Evolutionary conservation across 495 filamentous ascomycete species (phyloP).

Genomic region (Neurospora hispaniola): DNA sequence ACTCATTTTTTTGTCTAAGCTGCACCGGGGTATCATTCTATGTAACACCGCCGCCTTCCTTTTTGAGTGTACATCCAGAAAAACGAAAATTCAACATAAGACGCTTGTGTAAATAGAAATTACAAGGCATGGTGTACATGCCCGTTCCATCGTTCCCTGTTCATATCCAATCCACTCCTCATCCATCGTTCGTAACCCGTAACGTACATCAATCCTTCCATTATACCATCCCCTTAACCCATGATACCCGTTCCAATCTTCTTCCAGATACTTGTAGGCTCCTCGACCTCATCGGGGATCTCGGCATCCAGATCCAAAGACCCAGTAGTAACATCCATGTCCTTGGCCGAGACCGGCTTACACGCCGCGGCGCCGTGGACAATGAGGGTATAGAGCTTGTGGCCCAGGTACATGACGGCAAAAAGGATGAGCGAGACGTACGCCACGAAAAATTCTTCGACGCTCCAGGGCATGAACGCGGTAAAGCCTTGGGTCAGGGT

Average conservation of each 20-base stretch:
- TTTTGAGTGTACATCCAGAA: not conserved
- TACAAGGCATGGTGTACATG: not conserved
- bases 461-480: slow-evolving; percentile 51
- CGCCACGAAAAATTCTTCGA: slow-evolving; percentile 47
- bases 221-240: not conserved
- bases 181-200: not conserved
- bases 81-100: not conserved
- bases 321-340: not conserved
- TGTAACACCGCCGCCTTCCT: not conserved
- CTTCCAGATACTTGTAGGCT: not conserved
- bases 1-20: not conserved
- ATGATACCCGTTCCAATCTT: not conserved
- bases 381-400: slow-evolving; percentile 33
- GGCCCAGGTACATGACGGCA: slow-evolving; percentile 44
- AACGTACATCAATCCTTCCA: not conserved
- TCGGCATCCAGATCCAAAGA: not conserved
- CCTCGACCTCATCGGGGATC: not conserved
- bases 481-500: slow-evolving; percentile 62
- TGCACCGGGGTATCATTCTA: not conserved
- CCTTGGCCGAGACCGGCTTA: not conserved
- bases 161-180: not conserved
- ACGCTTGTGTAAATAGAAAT: not conserved
- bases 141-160: no score
- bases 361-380: not conserved
- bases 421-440: slow-evolving; percentile 56